Evolutionary conservation across 768 basidiomycete species (phyloP).

Genomic region (Amanita inopinata): DNA sequence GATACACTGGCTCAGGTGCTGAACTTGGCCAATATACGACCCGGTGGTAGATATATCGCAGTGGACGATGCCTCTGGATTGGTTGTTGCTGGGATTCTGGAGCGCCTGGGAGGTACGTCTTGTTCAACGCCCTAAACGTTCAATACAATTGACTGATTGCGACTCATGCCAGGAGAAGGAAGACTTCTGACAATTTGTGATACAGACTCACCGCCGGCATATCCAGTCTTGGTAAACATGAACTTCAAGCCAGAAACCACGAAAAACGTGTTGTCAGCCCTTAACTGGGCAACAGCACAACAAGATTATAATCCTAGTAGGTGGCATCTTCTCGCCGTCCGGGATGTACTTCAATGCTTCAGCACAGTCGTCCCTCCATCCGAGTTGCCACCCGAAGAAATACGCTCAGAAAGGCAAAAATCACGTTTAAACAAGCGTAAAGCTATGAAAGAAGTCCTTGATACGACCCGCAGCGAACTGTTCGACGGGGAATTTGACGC

Average conservation of each 20-base stretch:
- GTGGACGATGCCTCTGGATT: constrained; percentile 92
- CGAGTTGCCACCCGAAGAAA: constrained; percentile 46
- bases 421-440: constrained; percentile 70
- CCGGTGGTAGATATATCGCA: constrained; percentile 79
- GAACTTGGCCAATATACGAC: constrained; percentile 70
- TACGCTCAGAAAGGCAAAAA: constrained; percentile 66
- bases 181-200: constrained; percentile 79
- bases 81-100: constrained; percentile 74
- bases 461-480: constrained; percentile 63
- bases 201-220: constrained; percentile 87
- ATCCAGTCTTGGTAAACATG: constrained; percentile 75
- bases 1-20: constrained; percentile 89
- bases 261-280: constrained; percentile 40
- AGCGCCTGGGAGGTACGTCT: constrained; percentile 77
- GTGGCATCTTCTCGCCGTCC: constrained; percentile 11
- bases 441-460: constrained; percentile 50
- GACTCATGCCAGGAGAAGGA: constrained; percentile 54
- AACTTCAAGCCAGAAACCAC: constrained; percentile 63
- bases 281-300: constrained; percentile 90
- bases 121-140: too few species aligned
- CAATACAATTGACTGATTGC: constrained; percentile 4
- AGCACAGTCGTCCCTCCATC: constrained; percentile 46
- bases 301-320: constrained; percentile 63
- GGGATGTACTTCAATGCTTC: constrained; percentile 4
- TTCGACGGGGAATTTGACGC: constrained; percentile 86